These are phyloP conservation scores for Phytophthora palmivora DNA, from an alignment of 352 stramenopile species.

Conservation along the genomic window DNA sequence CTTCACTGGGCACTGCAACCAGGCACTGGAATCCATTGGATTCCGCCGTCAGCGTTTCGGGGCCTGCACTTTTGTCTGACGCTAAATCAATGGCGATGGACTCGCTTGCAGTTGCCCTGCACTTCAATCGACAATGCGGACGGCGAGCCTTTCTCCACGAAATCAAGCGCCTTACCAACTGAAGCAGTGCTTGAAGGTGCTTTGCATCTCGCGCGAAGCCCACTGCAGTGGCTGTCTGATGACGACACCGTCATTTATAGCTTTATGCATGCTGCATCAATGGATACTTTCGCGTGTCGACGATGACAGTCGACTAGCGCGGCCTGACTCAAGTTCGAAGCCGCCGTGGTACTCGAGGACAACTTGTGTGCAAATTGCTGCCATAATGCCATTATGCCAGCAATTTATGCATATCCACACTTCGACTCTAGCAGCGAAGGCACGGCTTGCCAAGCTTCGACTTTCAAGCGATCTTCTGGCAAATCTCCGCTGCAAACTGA, in stretches of 20 bases:
- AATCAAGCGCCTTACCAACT: background rate
- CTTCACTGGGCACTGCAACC: no score
- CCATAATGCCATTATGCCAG: no score
- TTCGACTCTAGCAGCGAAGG: no score
- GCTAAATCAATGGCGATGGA: background rate
- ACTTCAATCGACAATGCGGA: constrained; percentile 21
- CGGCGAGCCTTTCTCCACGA: background rate
- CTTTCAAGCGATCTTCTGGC: background rate
- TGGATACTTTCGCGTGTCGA: background rate
- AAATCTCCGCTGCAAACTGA: constrained; percentile 17
- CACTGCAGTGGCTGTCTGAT: no score
- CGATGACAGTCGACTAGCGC: background rate
- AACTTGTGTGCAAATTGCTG: no score
- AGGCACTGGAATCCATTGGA: background rate
- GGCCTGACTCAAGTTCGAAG: background rate
- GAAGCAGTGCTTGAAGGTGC: no score
- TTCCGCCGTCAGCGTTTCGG: background rate
- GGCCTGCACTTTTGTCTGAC: constrained; percentile 8
- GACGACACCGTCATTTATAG: no score
- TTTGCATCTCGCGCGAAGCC: background rate
- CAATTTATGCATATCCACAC: no score
- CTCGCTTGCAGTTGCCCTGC: constrained; percentile 17
- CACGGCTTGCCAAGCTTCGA: background rate
- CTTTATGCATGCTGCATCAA: no score
- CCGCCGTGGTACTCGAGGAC: background rate